phyloP scores from a whole-genome alignment of 2,329 filamentous ascomycete genomes.

The Herpomyces periplanetae region DNA sequence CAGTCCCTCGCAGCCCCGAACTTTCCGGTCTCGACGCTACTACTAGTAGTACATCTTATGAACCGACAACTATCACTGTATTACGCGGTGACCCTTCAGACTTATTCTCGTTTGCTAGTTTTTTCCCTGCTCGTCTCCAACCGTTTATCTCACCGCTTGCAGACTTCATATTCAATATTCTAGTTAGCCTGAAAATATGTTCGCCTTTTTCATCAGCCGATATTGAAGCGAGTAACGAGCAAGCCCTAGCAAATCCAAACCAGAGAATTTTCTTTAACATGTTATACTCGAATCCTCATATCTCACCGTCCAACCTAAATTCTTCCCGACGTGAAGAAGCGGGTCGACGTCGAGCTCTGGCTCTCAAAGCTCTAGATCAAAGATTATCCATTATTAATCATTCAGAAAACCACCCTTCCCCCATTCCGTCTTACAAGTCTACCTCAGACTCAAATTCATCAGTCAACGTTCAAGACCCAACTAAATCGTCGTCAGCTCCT shows the following conservation, averaged over 20 bases:
- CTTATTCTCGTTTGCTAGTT: constrained; percentile 76
- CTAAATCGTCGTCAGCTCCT: too few species aligned
- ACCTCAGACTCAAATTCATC: too few species aligned
- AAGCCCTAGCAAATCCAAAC: constrained; percentile 29
- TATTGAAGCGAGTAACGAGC: constrained; percentile 27
- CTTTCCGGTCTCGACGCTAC: constrained; percentile 14
- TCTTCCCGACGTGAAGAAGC: constrained; percentile 64
- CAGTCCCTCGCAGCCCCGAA: too few species aligned
- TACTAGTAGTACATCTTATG: constrained; percentile 10
- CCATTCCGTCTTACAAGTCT: too few species aligned
- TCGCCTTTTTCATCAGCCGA: constrained; percentile 52
- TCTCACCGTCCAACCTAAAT: too few species aligned
- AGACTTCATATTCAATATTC: constrained; percentile 27
- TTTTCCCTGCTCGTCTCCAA: constrained; percentile 58
- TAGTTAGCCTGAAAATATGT: constrained; percentile 38
- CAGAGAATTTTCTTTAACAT: too few species aligned
- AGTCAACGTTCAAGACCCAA: too few species aligned
- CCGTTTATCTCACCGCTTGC: constrained; percentile 32
- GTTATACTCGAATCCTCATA: too few species aligned
- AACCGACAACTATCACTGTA: constrained; percentile 12
- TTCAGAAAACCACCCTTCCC: too few species aligned
- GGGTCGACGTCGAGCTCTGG: constrained; percentile 51
- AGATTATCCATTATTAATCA: too few species aligned
- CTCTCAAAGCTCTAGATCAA: constrained; percentile 66
- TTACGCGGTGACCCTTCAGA: constrained; percentile 79